These are phyloP conservation scores for Colletotrichum nymphaeae DNA, from an alignment of 2,329 filamentous ascomycete genomes.

Conservation along the genomic window DNA sequence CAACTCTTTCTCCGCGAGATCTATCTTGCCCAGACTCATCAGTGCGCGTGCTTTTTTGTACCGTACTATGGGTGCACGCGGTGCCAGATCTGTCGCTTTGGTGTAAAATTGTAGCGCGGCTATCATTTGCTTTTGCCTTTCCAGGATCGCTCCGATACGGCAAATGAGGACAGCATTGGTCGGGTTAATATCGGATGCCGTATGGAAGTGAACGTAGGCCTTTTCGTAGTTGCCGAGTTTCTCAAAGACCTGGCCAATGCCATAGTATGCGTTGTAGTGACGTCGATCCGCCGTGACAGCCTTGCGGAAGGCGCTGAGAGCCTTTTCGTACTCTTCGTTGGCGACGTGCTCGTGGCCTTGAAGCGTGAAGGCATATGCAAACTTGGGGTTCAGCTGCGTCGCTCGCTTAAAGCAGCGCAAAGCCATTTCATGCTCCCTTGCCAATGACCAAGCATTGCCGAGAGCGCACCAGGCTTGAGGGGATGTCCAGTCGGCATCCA, in stretches of 20 bases:
- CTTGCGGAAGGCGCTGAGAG: constrained; percentile 85
- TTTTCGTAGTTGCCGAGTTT: constrained; percentile 92
- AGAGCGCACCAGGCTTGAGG: constrained; percentile 97
- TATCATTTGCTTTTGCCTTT: constrained; percentile 86
- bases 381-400: constrained; percentile 88
- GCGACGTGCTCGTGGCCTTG: constrained; percentile 96
- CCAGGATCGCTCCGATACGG: constrained; percentile 89
- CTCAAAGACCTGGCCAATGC: constrained; percentile 84
- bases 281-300: constrained; percentile 87
- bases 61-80: constrained; percentile 82
- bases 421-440: constrained; percentile 93
- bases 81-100: constrained; percentile 84
- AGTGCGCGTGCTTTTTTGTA: constrained; percentile 94
- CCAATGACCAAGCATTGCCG: constrained; percentile 93
- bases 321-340: constrained; percentile 98
- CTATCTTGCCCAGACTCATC: constrained; percentile 77
- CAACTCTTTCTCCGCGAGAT: constrained; percentile 83
- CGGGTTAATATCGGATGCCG: constrained; percentile 89
- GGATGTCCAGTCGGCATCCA: constrained; percentile 87
- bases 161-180: constrained; percentile 93
- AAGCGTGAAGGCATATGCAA: constrained; percentile 95
- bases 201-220: constrained; percentile 90
- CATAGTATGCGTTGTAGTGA: constrained; percentile 99
- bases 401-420: constrained; percentile 94
- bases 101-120: constrained; percentile 85